Percentiles rank a stretch among this genome's conserved stretches.
Conservation (phyloP, 495 filamentous ascomycete genomes). For the Astrocystis sublimbata region DNA sequence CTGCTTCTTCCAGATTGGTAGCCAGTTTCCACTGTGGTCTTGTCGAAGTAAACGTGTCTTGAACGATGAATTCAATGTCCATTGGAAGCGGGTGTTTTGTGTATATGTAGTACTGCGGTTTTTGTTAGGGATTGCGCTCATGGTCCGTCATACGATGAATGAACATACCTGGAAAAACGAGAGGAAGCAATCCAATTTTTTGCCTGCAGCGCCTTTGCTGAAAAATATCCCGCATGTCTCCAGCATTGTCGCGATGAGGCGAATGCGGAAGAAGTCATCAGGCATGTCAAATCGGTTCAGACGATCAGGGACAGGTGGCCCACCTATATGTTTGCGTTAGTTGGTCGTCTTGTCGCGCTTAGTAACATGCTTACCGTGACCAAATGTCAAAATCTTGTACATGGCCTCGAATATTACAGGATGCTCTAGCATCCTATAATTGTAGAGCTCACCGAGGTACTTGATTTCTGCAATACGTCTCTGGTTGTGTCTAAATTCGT, state of each 20-base stretch:
- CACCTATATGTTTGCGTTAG: conserved; percentile 55
- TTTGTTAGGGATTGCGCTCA: conserved; percentile 22
- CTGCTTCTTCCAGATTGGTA: conserved; percentile 78
- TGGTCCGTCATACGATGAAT: not conserved
- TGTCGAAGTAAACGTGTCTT: conserved; percentile 82
- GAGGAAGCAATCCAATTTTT: conserved; percentile 98
- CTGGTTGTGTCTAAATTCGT: conserved; percentile 98
- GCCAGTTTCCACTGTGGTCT: conserved; percentile 91
- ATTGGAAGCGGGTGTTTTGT: conserved; percentile 93
- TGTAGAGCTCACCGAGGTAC: conserved; percentile 95
- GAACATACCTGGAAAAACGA: conserved; percentile 77
- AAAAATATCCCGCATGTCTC: conserved; percentile 97
- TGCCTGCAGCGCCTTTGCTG: conserved; percentile 87
- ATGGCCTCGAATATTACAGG: conserved; percentile 93
- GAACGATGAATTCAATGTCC: conserved; percentile 96
- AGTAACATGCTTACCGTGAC: conserved; percentile 60
- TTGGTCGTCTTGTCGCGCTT: not conserved
- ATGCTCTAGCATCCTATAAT: conserved; percentile 96
- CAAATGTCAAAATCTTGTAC: conserved; percentile 91
- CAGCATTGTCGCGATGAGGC: conserved; percentile 82
- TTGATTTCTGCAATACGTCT: conserved; percentile 94
- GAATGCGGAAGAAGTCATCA: conserved; percentile 94
- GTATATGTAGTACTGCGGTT: conserved; percentile 81
- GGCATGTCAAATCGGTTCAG: conserved; percentile 77
- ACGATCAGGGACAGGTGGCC: conserved; percentile 76